phyloP scores from a whole-genome alignment of 805 yeast species.

The Wickerhamomyces rabaulensis region DNA sequence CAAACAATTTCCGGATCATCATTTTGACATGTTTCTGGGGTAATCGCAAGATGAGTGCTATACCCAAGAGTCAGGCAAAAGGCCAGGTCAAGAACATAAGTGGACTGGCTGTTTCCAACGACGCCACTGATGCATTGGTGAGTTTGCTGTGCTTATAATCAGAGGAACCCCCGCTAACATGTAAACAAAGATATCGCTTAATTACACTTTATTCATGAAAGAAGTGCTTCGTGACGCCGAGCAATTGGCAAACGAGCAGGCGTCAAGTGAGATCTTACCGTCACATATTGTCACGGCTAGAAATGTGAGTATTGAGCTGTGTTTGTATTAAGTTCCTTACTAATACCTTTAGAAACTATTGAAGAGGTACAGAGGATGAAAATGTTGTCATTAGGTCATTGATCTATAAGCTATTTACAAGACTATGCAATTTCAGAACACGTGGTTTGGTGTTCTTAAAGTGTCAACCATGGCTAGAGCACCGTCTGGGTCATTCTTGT shows the following conservation, averaged over 20 bases:
- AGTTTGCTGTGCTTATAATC: too few relatives aligned
- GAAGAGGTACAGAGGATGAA: slow-evolving; percentile 32
- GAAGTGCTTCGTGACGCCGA: slow-evolving; percentile 34
- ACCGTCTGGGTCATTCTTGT: slow-evolving; percentile 72
- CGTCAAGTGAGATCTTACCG: slow-evolving; percentile 37
- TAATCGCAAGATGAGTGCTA: background rate
- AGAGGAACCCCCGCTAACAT: slow-evolving; percentile 1
- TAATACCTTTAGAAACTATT: slow-evolving; percentile 15
- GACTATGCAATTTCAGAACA: slow-evolving; percentile 18
- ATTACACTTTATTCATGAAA: slow-evolving; percentile 42
- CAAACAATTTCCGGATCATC: background rate
- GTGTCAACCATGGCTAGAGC: slow-evolving; percentile 62
- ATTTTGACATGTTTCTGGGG: background rate
- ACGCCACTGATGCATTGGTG: slow-evolving; percentile 36
- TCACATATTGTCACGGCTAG: slow-evolving; percentile 36
- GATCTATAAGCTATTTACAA: background rate
- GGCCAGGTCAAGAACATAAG: slow-evolving; percentile 21
- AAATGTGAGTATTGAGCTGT: slow-evolving; percentile 7
- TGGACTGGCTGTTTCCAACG: slow-evolving; percentile 26
- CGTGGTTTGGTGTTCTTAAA: slow-evolving; percentile 29
- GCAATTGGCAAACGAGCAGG: slow-evolving; percentile 32
- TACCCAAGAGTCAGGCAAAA: slow-evolving; percentile 11
- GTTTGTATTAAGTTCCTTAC: background rate
- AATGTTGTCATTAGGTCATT: background rate
- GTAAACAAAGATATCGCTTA: slow-evolving; percentile 31